phyloP scores from a whole-genome alignment of 129 eudicot genomes.

The Escallonia herrerae region DNA sequence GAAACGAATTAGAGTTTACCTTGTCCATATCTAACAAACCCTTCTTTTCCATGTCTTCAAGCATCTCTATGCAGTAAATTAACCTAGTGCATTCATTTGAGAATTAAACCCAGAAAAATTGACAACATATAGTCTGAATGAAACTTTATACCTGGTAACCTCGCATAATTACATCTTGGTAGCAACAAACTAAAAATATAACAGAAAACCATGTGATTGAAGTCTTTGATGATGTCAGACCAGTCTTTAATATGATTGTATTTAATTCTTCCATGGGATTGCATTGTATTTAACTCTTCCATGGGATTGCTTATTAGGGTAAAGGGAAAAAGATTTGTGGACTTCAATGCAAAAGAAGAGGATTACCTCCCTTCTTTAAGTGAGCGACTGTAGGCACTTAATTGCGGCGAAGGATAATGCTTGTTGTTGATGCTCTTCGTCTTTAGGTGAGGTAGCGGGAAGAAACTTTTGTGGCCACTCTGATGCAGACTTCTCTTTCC shows the following conservation, averaged over 20 bases:
- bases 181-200: neutral
- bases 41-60: conserved; percentile 71
- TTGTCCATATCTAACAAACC: conserved; percentile 81
- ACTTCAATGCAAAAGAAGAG: conserved; percentile 4
- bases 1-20: conserved; percentile 39
- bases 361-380: conserved; percentile 81
- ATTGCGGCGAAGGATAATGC: conserved; percentile 36
- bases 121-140: conserved; percentile 5
- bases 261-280: neutral
- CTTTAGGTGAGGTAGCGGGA: conserved; percentile 21
- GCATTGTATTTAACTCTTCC: neutral
- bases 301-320: neutral
- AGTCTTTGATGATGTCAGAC: conserved; percentile 6
- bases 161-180: conserved; percentile 4
- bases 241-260: neutral
- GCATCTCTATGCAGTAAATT: conserved; percentile 72
- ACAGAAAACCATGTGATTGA: neutral
- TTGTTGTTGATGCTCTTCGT: conserved; percentile 14
- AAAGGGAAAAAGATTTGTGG: neutral
- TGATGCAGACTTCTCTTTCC: conserved; percentile 26
- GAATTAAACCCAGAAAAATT: conserved; percentile 8
- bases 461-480: conserved; percentile 16
- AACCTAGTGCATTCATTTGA: conserved; percentile 43
- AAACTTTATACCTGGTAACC: conserved; percentile 8
- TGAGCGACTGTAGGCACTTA: conserved; percentile 59